Conservation (phyloP, 2,329 filamentous ascomycete species). For the Mycosphaerella arachidis region DNA sequence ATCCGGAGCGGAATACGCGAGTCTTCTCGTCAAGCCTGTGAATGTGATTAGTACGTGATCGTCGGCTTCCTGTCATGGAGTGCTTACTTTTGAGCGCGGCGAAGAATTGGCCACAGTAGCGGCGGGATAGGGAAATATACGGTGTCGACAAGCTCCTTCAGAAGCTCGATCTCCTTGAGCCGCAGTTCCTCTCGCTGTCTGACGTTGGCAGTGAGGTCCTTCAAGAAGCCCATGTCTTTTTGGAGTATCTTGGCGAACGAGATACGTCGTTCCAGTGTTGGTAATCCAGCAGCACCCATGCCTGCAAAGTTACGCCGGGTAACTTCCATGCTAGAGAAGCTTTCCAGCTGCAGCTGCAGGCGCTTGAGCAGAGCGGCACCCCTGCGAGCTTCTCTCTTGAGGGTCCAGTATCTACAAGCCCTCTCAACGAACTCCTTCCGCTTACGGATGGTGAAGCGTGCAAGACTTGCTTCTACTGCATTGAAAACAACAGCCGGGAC, state of each 20-base stretch:
- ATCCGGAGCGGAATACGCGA: conserved; percentile 50
- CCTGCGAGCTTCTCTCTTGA: conserved; percentile 88
- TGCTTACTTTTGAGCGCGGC: conserved; percentile 76
- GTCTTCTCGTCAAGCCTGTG: conserved; percentile 57
- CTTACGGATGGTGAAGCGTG: conserved; percentile 77
- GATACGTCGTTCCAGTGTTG: conserved; percentile 73
- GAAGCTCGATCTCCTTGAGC: conserved; percentile 68
- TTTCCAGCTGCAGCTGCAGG: conserved; percentile 89
- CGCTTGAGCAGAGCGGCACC: conserved; percentile 90
- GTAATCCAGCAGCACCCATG: conserved; percentile 80
- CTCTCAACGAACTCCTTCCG: conserved; percentile 90
- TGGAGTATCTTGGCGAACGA: conserved; percentile 77
- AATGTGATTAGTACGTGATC: conserved; percentile 36
- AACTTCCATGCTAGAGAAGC: conserved; percentile 95
- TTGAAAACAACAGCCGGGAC: conserved; percentile 86
- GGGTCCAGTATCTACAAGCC: conserved; percentile 93
- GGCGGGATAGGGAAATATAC: conserved; percentile 87
- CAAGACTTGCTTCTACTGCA: conserved; percentile 75
- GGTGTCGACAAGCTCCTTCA: conserved; percentile 76
- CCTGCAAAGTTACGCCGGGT: conserved; percentile 92
- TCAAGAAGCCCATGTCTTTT: conserved; percentile 72
- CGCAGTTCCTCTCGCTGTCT: conserved; percentile 74
- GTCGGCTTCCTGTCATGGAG: not conserved
- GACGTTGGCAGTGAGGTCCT: conserved; percentile 63
- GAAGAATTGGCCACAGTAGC: conserved; percentile 70